Percentiles rank a stretch among this genome's conserved stretches.
Conservation (phyloP, 768 basidiomycete genomes). For the Rhodotorula kratochvilovae region DNA sequence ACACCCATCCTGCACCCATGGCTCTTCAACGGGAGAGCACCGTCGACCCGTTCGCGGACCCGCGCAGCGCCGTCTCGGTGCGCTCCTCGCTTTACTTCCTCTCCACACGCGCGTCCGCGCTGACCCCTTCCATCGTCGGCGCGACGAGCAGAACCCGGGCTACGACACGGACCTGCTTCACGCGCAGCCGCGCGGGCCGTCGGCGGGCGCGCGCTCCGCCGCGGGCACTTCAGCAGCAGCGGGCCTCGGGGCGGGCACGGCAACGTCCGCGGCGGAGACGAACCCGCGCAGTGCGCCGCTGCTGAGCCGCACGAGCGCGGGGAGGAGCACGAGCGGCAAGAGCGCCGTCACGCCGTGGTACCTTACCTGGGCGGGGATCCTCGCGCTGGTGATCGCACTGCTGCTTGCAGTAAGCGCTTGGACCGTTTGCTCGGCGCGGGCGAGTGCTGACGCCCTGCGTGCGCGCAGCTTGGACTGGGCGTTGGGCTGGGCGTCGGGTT, state of each 20-base stretch:
- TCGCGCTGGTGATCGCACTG: neutral
- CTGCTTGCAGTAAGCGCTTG: neutral
- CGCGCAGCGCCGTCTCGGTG: conserved; percentile 8
- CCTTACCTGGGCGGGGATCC: neutral
- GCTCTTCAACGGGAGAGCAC: neutral
- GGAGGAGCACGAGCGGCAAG: conserved; percentile 24
- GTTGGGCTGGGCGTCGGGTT: conserved; percentile 32
- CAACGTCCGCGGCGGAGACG: neutral
- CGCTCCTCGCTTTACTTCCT: neutral
- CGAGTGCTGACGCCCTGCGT: neutral
- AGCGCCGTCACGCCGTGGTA: conserved; percentile 25
- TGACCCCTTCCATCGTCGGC: neutral
- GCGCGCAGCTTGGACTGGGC: conserved; percentile 9
- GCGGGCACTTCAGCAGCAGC: neutral
- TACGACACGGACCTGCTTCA: conserved; percentile 12
- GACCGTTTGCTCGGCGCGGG: no score
- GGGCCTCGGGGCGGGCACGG: neutral
- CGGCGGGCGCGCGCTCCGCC: neutral
- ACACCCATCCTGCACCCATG: neutral
- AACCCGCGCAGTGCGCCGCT: neutral
- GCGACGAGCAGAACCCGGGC: neutral
- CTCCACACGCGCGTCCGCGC: neutral
- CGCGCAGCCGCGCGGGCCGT: neutral
- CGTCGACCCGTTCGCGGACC: conserved; percentile 20
- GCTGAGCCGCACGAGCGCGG: neutral